Evolutionary conservation across 345 rosid genomes (phyloP), one percentile per base, ranked within the genome.

Genomic region (Raphanus sativus): DNA sequence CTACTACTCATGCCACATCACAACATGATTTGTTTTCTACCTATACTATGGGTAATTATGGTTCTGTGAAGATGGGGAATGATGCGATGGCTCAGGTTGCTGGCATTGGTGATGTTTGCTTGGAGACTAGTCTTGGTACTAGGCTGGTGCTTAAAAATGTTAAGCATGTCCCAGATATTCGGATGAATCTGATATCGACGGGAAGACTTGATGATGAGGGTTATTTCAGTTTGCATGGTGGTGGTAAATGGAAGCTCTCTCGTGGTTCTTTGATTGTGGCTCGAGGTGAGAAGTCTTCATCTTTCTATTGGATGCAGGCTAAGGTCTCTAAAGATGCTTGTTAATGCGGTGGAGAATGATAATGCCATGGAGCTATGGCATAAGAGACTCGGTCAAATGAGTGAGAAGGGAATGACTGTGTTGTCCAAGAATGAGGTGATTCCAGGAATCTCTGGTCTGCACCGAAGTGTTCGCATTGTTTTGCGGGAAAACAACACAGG

Each of bases 151-250:
- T n/a, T n/a, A n/a, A n/a, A n/a, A 3, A 28, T 28, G n/a, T 13
- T 74, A 74, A 34, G 21, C 65, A 74, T 74, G 11, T 74, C 6
- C 65, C 17, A 13, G 4, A 48, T 48, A n/a, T 48, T 48, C 16
- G 55, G 0, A 21, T 63, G 42, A 65, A 50, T 4, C 30, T 65
- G 59, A 74, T 52, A 24, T 63, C 63, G 10, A 62, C 3, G 0
- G 4, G 17, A 0, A 73, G 1, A 28, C 33, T 73, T 73, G 62
- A 63, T 30, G 76, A 61, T 45, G 54, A 45, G 5, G 54, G 54
- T 12, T 45, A 11, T 12, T 45, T 11, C 12, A 45, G 54, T 12
- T n/a, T 48, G 2, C n/a, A 4, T 1, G 55, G 55, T 13, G 6
- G 17, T 13, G 55, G 55, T 48, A 48, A 48, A 48, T 48, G 55